Evolutionary conservation across 164 flowering plant species (phyloP), one percentile per base, ranked within the genome.

Genomic region (Brasenia schreberi): DNA sequence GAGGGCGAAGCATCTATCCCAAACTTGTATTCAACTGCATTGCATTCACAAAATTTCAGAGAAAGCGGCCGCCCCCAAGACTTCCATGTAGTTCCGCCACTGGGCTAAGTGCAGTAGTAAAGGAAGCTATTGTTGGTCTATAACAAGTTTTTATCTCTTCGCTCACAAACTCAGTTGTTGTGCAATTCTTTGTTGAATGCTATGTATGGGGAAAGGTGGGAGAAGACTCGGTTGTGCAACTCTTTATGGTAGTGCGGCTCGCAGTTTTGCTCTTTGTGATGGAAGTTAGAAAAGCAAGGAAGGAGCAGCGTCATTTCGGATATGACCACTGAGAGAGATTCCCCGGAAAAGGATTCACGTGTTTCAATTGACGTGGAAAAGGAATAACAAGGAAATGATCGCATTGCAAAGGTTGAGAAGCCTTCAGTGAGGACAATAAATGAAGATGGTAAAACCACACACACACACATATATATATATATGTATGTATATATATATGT

Each of bases 111-210:
- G 77, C 43, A 78, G 85, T 49, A 72, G 76, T 66, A 83, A 84
- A 45, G 91, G 86, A 10, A 82, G 81, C 69, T 84, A 75, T 58
- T 43, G 80, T 52, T 89, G 93, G 93, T 80, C 80, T 11, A 85
- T 89, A 16, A 89, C 92, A 9, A 80, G 80, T 74, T 89, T 82
- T 78, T 89, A 89, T 27, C 68, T 87, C 63, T 74, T 81, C 88
- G 18, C 68, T 89, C 17, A 86, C 89, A 0, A 89, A 82, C 58
- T 64, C 89, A 18, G 74, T 89, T 6, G 87, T 87, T 5, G 81
- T 89, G 0, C 93, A 93, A 4, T 88, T 87, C 96, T 2, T 27
- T 89, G 49, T 16, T 84, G 58, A 77, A 69, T 58, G 87, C 89
- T 73, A 89, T 89, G 96, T 89, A 87, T 67, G n/a, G n/a, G 93